Evolutionary conservation across 352 stramenopile species (phyloP).

Genomic region (Pythium oligandrum): DNA sequence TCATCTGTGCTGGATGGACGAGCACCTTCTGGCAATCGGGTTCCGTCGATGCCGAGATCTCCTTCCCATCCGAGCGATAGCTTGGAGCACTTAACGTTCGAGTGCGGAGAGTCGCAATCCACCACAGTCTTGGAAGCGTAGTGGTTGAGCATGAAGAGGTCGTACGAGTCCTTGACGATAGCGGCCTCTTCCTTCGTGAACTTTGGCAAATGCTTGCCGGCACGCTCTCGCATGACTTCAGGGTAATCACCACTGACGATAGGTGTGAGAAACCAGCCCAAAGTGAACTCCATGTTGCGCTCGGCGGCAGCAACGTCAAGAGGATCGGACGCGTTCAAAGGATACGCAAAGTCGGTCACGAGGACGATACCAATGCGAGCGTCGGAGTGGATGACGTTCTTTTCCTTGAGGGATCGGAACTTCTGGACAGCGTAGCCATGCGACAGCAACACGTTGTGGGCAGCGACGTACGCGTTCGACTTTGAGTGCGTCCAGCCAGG

Average conservation of each 20-base stretch:
- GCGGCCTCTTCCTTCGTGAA: constrained; percentile 81
- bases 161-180: constrained; percentile 79
- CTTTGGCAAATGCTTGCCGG: constrained; percentile 68
- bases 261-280: constrained; percentile 92
- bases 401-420: constrained; percentile 75
- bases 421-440: constrained; percentile 84
- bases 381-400: constrained; percentile 23
- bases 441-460: constrained; percentile 89
- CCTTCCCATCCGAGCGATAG: constrained; percentile 31
- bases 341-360: constrained; percentile 73
- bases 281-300: constrained; percentile 85
- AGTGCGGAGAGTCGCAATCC: constrained; percentile 30
- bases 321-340: constrained; percentile 54
- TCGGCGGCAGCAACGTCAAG: constrained; percentile 56
- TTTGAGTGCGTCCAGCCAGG: constrained; percentile 27
- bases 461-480: constrained; percentile 47
- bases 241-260: constrained; percentile 92
- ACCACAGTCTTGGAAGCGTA: constrained; percentile 75
- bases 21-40: constrained; percentile 49
- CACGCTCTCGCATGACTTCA: constrained; percentile 77
- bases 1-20: constrained; percentile 36
- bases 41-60: constrained; percentile 48
- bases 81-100: constrained; percentile 30
- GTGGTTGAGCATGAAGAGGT: constrained; percentile 95
- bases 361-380: constrained; percentile 91